phyloP scores from a whole-genome alignment of 1,139 yeast species.

The Geotrichum cucujoidarum region DNA sequence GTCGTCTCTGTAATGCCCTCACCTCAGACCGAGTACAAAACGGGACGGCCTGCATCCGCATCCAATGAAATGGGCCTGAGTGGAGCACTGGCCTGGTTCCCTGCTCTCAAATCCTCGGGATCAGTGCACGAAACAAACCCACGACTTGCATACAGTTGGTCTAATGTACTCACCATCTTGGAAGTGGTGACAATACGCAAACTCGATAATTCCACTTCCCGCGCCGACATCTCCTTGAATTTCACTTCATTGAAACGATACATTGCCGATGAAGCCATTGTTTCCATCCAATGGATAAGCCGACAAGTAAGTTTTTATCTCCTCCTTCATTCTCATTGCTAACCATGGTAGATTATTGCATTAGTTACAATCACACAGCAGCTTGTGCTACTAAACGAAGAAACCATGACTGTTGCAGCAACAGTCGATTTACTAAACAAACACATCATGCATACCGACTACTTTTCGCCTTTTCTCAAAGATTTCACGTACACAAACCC shows the following conservation, averaged over 20 bases:
- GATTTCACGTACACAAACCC: slow-evolving; percentile 25
- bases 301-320: slow-evolving; percentile 31
- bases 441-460: slow-evolving; percentile 43
- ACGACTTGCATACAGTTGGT: slow-evolving; percentile 63
- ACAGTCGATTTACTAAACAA: slow-evolving; percentile 44
- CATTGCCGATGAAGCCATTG: slow-evolving; percentile 46
- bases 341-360: slow-evolving; percentile 39
- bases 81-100: slow-evolving; percentile 60
- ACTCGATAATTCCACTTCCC: slow-evolving; percentile 23
- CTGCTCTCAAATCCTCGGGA: slow-evolving; percentile 36
- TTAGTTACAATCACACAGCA: slow-evolving; percentile 48
- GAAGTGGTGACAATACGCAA: slow-evolving; percentile 49
- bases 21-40: slow-evolving; percentile 51
- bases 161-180: slow-evolving; percentile 50
- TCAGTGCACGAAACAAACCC: slow-evolving; percentile 36
- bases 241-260: slow-evolving; percentile 47
- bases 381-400: slow-evolving; percentile 42
- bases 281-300: slow-evolving; percentile 58
- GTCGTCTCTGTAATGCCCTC: slow-evolving; percentile 54
- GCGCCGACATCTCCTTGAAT: slow-evolving; percentile 36
- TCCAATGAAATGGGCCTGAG: slow-evolving; percentile 38
- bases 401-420: slow-evolving; percentile 38
- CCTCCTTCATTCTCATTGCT: background rate
- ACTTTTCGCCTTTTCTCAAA: slow-evolving; percentile 32
- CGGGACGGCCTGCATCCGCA: slow-evolving; percentile 44